phyloP scores from a whole-genome alignment of 2,329 filamentous ascomycete genomes.

The Cordyceps javanica region DNA sequence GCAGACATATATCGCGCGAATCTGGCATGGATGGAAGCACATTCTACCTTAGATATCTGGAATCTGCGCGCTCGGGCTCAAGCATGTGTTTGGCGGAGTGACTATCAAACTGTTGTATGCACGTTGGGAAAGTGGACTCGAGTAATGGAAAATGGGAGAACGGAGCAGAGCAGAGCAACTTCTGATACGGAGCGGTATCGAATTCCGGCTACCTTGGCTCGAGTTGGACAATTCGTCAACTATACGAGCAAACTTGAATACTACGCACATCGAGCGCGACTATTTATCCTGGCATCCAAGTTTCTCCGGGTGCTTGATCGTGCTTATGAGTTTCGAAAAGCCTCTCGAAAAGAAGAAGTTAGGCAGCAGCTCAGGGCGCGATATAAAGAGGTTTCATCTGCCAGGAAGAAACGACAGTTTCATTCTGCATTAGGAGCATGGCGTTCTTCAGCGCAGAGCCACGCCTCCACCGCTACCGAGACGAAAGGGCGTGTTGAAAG shows the following conservation, averaged over 20 bases:
- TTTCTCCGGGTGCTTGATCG: constrained; percentile 5
- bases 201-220: background rate
- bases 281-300: constrained; percentile 7
- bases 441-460: background rate
- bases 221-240: background rate
- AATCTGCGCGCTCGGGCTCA: constrained; percentile 5
- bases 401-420: constrained; percentile 6
- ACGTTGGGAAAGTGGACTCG: background rate
- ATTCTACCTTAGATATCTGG: constrained; percentile 4
- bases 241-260: background rate
- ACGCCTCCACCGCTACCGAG: background rate
- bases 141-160: background rate
- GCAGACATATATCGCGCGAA: background rate
- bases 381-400: constrained; percentile 10
- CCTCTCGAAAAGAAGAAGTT: constrained; percentile 6
- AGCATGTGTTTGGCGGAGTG: constrained; percentile 9
- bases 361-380: constrained; percentile 7
- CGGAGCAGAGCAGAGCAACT: background rate
- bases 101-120: background rate
- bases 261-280: constrained; percentile 6
- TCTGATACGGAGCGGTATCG: background rate
- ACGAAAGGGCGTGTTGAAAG: constrained; percentile 10
- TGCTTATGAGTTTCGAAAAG: background rate
- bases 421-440: background rate
- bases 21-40: background rate